Base-by-base conservation (phyloP, 148 eudicot genomes). In the Nepenthes gracilis region DNA sequence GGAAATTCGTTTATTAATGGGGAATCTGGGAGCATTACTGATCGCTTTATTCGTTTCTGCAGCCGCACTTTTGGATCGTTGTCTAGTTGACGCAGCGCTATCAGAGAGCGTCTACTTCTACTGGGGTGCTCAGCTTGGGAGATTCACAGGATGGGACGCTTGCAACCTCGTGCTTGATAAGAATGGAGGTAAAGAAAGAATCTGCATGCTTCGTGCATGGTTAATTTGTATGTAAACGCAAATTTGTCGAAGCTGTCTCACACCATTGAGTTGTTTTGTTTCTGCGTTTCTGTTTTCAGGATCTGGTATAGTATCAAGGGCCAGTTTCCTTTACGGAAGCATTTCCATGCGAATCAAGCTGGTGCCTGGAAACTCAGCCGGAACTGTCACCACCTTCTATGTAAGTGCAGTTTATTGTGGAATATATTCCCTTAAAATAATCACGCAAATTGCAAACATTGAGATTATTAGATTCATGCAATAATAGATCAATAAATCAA, bases 381-480 rank as follows among this genome's bases (percentile, higher is more conserved):
- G 91, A 77, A 85, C 86, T 12, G 96, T 88, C 67, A 72, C 85
- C 12, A 75, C 96, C 61, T 85, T 80, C 73, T 90, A 86, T 54
- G 89, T 87, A 79, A 82, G 86, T 81, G 48, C 67, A 53, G 48
- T 51, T 15, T 53, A 33, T 62, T 23, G 47, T 1, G 2, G 40
- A 10, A 60, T 43, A 14, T 4, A 13, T n/a, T 36, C 53, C 5
- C 58, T 10, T 57, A 15, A 23, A 23, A 23, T 23, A 23, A 23
- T 23, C 23, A 23, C 23, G 23, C 23, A 23, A 23, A 23, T 23
- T 23, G 23, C 23, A 23, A 23, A 23, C 23, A 23, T 23, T 23
- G 23, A 23, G 23, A 23, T 23, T 23, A 23, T 23, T 23, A 23
- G 23, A 23, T 23, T 23, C 23, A 23, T 23, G 23, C 23, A 23